Base-by-base conservation (phyloP, 352 stramenopile species). In the Phytopythium ostracodes region DNA sequence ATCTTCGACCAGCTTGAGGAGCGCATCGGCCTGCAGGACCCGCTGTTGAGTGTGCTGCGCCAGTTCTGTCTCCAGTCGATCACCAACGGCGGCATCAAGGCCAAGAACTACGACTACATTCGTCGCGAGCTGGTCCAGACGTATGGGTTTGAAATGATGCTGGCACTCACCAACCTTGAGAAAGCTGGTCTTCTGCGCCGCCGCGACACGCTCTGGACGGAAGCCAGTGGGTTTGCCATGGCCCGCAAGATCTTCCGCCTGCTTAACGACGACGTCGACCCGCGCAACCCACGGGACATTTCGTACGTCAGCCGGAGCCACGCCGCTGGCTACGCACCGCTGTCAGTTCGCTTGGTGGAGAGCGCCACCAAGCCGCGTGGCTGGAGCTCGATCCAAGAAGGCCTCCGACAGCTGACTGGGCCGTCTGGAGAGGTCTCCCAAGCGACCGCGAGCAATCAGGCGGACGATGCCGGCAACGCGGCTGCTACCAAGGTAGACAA, bases 1-100 rank as follows among this genome's bases (percentile, higher is more conserved):
- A 92, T 97, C 64, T 98, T 97, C 60, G 96, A 99, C 56, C 86
- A 94, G 60, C 66, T 99, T 5, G 96, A 99, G 63, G 96, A 99
- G 66, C 85, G 97, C 40, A 96, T 99, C 50, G 92, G 86, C n/a
- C 84, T 81, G 58, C 86, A 98, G 58, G 91, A 98, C 73, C 89
- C 94, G 31, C 80, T 97, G 31, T 75, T 96, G 58, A 85, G 82
- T 46, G 82, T 98, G 35, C 72, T 99, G 8, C 81, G 94, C 47
- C 78, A 98, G 56, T 77, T 99, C 14, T 98, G 94, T 71, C 78
- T 98, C 42, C 95, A 99, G 71, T 98, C 89, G 14, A 74, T 98
- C 35, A 95, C 91, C 22, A 84, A 79, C 29, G 96, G 95, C 43
- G 97, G 97, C 7, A 90, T 99, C 65, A 96, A 97, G 68, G 87